Conservation (phyloP, 2,329 filamentous ascomycete genomes). For the Paracamarosporium sp. region DNA sequence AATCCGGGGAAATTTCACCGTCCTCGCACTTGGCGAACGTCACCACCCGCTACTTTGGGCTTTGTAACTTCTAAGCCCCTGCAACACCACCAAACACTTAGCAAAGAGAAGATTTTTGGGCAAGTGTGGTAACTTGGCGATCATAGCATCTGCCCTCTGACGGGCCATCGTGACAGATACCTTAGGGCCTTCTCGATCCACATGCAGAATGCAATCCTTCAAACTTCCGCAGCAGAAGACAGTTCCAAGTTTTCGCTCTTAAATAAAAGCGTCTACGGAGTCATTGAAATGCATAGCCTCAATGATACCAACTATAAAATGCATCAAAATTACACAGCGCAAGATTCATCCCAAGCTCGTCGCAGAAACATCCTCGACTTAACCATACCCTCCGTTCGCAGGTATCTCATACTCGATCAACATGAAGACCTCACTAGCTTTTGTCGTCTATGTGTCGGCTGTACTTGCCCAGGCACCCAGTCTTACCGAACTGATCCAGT, state of each 20-base stretch:
- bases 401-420: neutral
- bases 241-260: neutral
- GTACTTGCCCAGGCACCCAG: conserved; percentile 3
- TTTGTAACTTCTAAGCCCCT: neutral
- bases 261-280: neutral
- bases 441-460: neutral
- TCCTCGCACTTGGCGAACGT: neutral
- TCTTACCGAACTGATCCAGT: neutral
- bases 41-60: conserved; percentile 1
- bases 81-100: neutral
- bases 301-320: neutral
- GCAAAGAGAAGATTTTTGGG: neutral
- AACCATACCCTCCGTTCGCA: neutral
- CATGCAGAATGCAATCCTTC: conserved; percentile 1
- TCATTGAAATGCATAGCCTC: neutral
- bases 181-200: neutral
- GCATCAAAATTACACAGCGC: neutral
- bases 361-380: neutral
- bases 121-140: neutral
- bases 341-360: neutral
- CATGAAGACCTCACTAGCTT: neutral
- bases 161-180: neutral
- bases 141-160: neutral
- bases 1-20: conserved; percentile 6
- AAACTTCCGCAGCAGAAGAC: neutral